Evolutionary conservation across 768 basidiomycete species (phyloP).

Genomic region (Trametes cubensis): DNA sequence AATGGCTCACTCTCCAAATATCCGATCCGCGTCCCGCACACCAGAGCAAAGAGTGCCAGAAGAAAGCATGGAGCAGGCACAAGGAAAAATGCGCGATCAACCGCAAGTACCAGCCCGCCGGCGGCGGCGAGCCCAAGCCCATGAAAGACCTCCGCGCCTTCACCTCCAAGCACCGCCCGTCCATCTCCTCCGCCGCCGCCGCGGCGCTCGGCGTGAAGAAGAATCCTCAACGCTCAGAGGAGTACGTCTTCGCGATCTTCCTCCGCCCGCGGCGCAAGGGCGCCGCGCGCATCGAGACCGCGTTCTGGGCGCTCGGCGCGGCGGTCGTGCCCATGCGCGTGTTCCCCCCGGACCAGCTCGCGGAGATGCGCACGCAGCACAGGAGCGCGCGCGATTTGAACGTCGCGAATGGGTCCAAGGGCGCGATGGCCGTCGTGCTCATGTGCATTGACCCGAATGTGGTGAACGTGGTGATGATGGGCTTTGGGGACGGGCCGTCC

Average conservation of each 20-base stretch:
- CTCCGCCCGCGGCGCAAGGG: slow-evolving; percentile 18
- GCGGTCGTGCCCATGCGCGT: slow-evolving; percentile 18
- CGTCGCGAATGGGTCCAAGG: slow-evolving; percentile 11
- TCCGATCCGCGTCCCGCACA: not conserved
- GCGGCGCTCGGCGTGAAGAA: slow-evolving; percentile 22
- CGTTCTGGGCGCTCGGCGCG: slow-evolving; percentile 20
- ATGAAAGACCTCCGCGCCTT: slow-evolving; percentile 23
- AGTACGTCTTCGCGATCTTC: slow-evolving; percentile 18
- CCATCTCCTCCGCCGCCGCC: slow-evolving; percentile 20
- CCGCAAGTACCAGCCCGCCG: slow-evolving; percentile 6
- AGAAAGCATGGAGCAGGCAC: slow-evolving; percentile 22
- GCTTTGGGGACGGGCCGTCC: slow-evolving; percentile 13
- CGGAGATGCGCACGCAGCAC: slow-evolving; percentile 25
- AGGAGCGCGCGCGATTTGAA: slow-evolving; percentile 9
- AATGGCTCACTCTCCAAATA: not conserved
- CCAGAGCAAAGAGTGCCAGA: slow-evolving; percentile 28
- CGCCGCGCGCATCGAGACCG: slow-evolving; percentile 18
- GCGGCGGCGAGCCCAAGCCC: slow-evolving; percentile 6
- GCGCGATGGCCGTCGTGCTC: slow-evolving; percentile 21
- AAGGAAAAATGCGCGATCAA: slow-evolving; percentile 25
- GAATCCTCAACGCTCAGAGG: slow-evolving; percentile 12
- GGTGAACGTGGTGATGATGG: slow-evolving; percentile 20
- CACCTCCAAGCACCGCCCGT: slow-evolving; percentile 27
- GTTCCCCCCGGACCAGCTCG: slow-evolving; percentile 15
- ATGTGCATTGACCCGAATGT: slow-evolving; percentile 15